Conservation (phyloP, 257 asterid species). For the Capsicum pubescens region DNA sequence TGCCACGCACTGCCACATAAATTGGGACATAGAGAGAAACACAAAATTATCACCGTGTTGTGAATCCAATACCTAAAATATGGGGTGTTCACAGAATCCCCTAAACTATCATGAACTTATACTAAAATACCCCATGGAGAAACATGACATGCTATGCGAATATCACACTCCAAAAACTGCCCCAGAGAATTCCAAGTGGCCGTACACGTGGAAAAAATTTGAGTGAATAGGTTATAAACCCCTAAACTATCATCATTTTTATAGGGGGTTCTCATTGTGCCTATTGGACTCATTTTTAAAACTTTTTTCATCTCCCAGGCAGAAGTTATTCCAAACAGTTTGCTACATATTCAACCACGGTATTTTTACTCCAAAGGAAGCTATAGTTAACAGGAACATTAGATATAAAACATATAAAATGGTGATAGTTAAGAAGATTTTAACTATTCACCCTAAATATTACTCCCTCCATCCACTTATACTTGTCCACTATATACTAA, state of each 20-base stretch:
- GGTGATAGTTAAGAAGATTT: no score
- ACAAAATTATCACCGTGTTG: not conserved
- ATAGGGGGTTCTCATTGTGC: not conserved
- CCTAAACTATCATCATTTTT: not conserved
- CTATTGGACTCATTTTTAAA: not conserved
- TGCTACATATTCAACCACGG: not conserved
- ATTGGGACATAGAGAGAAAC: not conserved
- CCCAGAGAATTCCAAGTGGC: not conserved
- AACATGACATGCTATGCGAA: not conserved
- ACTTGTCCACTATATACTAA: no score
- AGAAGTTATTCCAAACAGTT: not conserved
- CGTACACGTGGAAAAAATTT: not conserved
- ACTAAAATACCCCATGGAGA: not conserved
- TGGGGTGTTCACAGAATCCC: not conserved
- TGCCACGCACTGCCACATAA: not conserved
- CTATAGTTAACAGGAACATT: no score
- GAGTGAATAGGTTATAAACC: not conserved
- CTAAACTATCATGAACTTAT: not conserved
- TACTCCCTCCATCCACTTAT: no score
- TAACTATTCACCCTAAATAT: no score
- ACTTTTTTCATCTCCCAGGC: not conserved
- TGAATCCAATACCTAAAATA: not conserved
- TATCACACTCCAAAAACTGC: not conserved
- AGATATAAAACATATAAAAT: no score
- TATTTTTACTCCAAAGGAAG: not conserved